Conservation (phyloP, 495 filamentous ascomycete species). For the Cercophora newfieldiana region DNA sequence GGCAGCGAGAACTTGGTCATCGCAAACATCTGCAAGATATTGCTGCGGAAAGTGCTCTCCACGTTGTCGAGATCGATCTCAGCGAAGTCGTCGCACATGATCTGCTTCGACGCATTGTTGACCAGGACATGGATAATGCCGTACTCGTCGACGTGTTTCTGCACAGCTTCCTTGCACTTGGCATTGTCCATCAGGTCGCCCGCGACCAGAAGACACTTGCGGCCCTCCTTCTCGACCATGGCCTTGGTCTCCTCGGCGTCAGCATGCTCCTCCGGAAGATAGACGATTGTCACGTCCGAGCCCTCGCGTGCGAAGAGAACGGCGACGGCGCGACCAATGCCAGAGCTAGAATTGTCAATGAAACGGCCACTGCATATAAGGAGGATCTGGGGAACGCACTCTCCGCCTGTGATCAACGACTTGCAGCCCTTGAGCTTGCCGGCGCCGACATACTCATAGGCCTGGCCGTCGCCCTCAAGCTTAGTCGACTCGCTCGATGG, state of each 20-base stretch:
- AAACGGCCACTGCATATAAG: background rate
- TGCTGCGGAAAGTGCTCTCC: conserved; percentile 55
- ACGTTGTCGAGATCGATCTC: conserved; percentile 53
- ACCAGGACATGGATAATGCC: conserved; percentile 57
- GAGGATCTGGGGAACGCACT: conserved; percentile 35
- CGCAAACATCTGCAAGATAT: conserved; percentile 64
- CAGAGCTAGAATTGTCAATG: conserved; percentile 37
- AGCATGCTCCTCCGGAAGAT: conserved; percentile 54
- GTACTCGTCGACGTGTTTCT: conserved; percentile 52
- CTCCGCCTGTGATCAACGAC: conserved; percentile 58
- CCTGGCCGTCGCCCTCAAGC: conserved; percentile 25
- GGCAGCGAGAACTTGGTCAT: conserved; percentile 60
- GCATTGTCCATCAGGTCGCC: conserved; percentile 51
- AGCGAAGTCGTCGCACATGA: conserved; percentile 50
- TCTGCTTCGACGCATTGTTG: conserved; percentile 63
- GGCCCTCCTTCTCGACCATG: conserved; percentile 49
- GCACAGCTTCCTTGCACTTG: conserved; percentile 49
- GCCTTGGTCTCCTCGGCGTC: conserved; percentile 57
- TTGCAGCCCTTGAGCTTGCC: conserved; percentile 53
- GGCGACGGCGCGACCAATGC: conserved; percentile 56
- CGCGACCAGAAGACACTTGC: conserved; percentile 46
- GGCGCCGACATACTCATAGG: conserved; percentile 31
- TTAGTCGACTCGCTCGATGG: conserved; percentile 30
- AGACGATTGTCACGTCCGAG: conserved; percentile 55
- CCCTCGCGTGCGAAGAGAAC: conserved; percentile 59